Percentiles rank a stretch among this genome's conserved stretches.
phyloP scores from a whole-genome alignment of 208 protist species.

The Crithidia brevicula region DNA sequence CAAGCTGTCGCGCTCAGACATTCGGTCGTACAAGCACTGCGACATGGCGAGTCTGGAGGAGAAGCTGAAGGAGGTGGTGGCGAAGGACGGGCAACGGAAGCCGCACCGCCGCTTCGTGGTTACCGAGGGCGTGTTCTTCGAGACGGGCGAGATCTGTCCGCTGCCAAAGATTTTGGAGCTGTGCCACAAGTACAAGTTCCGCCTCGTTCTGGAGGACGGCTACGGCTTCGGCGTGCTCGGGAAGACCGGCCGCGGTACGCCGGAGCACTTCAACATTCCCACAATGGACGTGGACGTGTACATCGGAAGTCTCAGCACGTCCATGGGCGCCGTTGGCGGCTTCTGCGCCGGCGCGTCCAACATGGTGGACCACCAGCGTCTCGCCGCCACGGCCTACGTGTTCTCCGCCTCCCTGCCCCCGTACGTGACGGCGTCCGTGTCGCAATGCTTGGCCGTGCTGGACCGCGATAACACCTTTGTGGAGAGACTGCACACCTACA shows the following conservation, averaged over 20 bases:
- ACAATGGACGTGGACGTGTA: constrained; percentile 88
- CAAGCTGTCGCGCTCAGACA: constrained; percentile 84
- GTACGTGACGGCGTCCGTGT: constrained; percentile 89
- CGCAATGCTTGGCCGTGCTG: constrained; percentile 78
- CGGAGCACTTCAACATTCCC: constrained; percentile 93
- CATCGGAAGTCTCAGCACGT: constrained; percentile 85
- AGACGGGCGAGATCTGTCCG: constrained; percentile 87
- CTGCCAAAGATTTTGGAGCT: constrained; percentile 92
- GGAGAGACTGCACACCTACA: constrained; percentile 51
- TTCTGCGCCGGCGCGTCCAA: constrained; percentile 91
- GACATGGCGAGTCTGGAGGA: constrained; percentile 94
- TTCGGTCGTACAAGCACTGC: constrained; percentile 95
- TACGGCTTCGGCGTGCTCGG: constrained; percentile 96
- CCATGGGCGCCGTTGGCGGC: constrained; percentile 93
- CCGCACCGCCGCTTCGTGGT: constrained; percentile 94
- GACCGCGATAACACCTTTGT: constrained; percentile 49
- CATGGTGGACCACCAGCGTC: constrained; percentile 95
- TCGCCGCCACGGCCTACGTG: constrained; percentile 94
- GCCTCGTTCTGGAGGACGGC: constrained; percentile 97
- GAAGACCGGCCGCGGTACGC: constrained; percentile 93
- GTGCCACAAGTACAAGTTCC: constrained; percentile 95
- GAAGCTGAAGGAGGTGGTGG: constrained; percentile 73
- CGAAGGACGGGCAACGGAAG: constrained; percentile 68
- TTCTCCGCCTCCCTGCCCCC: constrained; percentile 98
- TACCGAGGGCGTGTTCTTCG: constrained; percentile 95